A percentile compares a stretch with the other conserved stretches of the same genome.
phyloP scores from a whole-genome alignment of 148 eudicot genomes.

The Nepenthes gracilis region DNA sequence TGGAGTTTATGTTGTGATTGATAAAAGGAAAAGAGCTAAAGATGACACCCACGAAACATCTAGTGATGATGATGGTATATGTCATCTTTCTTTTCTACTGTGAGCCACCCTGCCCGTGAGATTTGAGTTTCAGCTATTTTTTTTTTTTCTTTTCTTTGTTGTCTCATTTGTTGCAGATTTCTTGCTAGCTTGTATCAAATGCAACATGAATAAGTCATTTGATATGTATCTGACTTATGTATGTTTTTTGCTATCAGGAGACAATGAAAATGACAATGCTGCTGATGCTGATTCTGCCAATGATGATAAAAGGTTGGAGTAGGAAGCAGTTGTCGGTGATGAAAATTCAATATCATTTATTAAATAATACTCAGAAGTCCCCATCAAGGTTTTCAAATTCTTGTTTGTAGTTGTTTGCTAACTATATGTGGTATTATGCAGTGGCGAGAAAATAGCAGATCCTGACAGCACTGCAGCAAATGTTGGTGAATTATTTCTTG shows the following conservation, averaged over 20 bases:
- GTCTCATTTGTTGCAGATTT: neutral
- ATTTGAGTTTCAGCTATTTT: neutral
- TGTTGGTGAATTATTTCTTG: conserved; percentile 34
- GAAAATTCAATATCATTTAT: too few relatives aligned
- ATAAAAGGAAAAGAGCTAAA: conserved; percentile 39
- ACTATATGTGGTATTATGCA: conserved; percentile 20
- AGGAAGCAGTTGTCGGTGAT: too few relatives aligned
- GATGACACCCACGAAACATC: conserved; percentile 44
- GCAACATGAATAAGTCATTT: neutral
- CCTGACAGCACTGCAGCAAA: conserved; percentile 27
- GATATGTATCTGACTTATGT: neutral
- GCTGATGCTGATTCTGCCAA: conserved; percentile 23
- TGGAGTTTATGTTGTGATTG: conserved; percentile 88
- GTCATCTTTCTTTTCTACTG: neutral
- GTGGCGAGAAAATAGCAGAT: conserved; percentile 28
- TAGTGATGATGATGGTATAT: conserved; percentile 68
- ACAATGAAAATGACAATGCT: conserved; percentile 45
- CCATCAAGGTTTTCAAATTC: neutral
- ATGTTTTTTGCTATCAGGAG: conserved; percentile 34
- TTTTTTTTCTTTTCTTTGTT: neutral
- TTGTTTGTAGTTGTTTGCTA: neutral
- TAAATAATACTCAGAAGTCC: too few relatives aligned
- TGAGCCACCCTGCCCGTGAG: neutral
- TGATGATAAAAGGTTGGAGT: conserved; percentile 39
- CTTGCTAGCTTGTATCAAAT: neutral